Conservation (phyloP, 202 grass and related monocot genomes). For the Cymbopogon flexuosus region DNA sequence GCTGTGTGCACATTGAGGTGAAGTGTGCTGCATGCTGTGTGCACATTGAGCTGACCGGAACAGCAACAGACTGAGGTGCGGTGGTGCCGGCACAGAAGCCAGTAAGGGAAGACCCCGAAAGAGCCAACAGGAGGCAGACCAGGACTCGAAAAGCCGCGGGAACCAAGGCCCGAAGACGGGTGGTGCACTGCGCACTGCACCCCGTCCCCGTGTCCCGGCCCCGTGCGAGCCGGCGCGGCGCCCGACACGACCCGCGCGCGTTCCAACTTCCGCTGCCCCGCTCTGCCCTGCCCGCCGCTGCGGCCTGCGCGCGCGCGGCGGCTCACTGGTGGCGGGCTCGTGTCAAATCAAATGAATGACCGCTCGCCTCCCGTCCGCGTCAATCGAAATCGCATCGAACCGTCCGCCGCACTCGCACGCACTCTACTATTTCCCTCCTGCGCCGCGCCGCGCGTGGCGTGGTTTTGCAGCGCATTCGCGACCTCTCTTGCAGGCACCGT, state of each 20-base stretch:
- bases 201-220: no score
- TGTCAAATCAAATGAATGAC: neutral
- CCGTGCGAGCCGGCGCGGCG: neutral
- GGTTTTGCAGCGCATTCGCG: neutral
- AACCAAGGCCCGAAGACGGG: neutral
- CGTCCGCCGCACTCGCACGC: neutral
- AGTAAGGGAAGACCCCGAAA: neutral
- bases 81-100: neutral
- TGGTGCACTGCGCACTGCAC: neutral
- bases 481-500: neutral
- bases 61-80: no score
- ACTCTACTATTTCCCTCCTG: neutral
- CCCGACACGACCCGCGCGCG: slow-evolving; percentile 19
- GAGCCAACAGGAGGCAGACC: slow-evolving; percentile 14
- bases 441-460: neutral
- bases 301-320: no score
- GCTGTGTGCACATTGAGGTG: no score
- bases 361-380: neutral
- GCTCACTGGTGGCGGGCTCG: no score
- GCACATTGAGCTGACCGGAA: no score
- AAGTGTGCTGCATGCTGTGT: no score
- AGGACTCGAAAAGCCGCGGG: slow-evolving; percentile 42
- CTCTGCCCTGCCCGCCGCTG: neutral
- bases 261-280: neutral
- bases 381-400: neutral